A percentile compares a stretch with the other conserved stretches of the same genome.
Evolutionary conservation across 331 rosid genomes (phyloP).

Genomic region (Telfairia occidentalis): DNA sequence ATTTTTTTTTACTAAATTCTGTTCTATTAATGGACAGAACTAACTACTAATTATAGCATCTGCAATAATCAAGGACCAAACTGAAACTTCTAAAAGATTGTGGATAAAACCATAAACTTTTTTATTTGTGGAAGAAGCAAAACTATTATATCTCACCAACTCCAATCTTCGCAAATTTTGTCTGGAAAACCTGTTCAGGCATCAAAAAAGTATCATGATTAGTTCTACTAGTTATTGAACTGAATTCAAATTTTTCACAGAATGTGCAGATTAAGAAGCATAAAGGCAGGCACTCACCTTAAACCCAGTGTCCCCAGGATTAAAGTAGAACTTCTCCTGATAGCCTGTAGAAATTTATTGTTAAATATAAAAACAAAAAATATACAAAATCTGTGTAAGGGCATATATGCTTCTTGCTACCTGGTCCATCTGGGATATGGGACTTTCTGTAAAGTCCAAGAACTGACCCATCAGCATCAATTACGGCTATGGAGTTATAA

Average conservation of each 20-base stretch:
- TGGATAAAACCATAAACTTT: not conserved
- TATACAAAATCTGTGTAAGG: not conserved
- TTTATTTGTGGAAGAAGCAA: not conserved
- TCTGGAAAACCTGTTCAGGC: conserved; percentile 68
- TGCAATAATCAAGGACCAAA: not conserved
- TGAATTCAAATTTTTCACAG: conserved; percentile 2
- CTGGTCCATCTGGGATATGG: conserved; percentile 96
- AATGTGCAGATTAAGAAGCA: not conserved
- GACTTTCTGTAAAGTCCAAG: conserved; percentile 95
- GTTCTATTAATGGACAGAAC: not conserved
- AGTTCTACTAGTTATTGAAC: conserved; percentile 9
- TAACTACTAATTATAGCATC: not conserved
- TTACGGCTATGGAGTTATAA: conserved; percentile 70
- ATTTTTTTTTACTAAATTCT: not conserved
- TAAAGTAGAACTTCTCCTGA: conserved; percentile 94
- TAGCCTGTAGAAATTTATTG: conserved; percentile 45
- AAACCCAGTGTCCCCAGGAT: conserved; percentile 94
- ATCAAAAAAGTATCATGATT: conserved; percentile 16
- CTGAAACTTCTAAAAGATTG: not conserved
- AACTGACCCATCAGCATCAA: conserved; percentile 90
- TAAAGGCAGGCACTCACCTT: conserved; percentile 42
- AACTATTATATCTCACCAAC: conserved; percentile 48
- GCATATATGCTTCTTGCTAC: conserved; percentile 23
- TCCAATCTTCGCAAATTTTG: conserved; percentile 83
- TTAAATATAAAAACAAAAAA: not conserved